These are phyloP conservation scores for Aspergillus tanneri DNA, from an alignment of 2,329 filamentous ascomycete genomes.

Conservation along the genomic window DNA sequence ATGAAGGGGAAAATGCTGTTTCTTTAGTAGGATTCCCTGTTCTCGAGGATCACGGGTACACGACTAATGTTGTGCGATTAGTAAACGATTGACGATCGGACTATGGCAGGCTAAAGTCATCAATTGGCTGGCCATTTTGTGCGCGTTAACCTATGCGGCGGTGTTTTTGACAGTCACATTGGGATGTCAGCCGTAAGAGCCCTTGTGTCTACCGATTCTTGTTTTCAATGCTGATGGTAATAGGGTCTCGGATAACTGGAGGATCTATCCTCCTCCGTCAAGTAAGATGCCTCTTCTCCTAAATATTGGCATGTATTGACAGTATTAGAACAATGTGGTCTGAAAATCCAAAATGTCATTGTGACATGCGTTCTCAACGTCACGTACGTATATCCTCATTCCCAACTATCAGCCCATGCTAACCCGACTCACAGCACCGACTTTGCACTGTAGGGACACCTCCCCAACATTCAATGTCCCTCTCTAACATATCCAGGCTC, in stretches of 20 bases:
- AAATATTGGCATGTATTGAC: not conserved
- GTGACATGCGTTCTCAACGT: conserved; percentile 7
- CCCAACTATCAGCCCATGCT: not conserved
- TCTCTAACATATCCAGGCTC: conserved; percentile 1
- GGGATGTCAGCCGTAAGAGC: conserved; percentile 3
- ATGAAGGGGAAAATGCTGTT: conserved; percentile 9
- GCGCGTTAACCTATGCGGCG: not conserved
- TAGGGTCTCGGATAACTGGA: conserved; percentile 6
- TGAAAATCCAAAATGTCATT: conserved; percentile 5
- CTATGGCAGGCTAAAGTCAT: conserved; percentile 5
- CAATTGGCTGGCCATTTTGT: not conserved
- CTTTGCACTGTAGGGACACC: not conserved
- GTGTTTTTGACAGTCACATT: conserved; percentile 5
- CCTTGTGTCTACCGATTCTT: not conserved
- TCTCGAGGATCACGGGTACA: not conserved
- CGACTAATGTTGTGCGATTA: not conserved
- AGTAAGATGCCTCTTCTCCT: not conserved
- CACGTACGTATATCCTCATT: not conserved
- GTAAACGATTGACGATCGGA: conserved; percentile 1
- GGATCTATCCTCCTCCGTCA: conserved; percentile 1
- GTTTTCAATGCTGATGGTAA: not conserved
- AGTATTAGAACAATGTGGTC: not conserved
- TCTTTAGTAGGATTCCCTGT: not conserved
- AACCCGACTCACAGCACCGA: conserved; percentile 1
- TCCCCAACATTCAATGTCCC: not conserved